Base-by-base conservation (phyloP, 352 stramenopile genomes). In the Globisporangium cystogenes region DNA sequence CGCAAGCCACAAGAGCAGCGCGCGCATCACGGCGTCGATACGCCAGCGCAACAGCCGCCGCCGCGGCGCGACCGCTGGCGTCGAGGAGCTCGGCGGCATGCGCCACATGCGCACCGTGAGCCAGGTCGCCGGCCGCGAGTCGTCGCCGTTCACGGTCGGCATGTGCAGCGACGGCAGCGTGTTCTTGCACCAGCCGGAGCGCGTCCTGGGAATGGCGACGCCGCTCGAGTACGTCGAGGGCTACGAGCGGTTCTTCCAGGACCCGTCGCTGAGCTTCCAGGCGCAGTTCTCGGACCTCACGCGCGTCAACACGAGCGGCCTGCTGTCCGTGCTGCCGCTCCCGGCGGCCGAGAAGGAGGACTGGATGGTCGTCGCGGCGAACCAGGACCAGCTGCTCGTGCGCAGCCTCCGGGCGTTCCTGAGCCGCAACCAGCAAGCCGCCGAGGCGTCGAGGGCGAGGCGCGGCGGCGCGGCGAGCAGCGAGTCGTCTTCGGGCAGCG, bases 81-180 rank as follows among this genome's bases (percentile, higher is more conserved):
- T 57, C 1, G 73, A 88, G 39, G 73, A 86, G 43, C 53, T 66
- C 4, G 78, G 53, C 45, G 68, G 50, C 24, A 69, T 69, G 54
- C 71, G 81, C 1, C 69, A 90, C 43, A 90, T 93, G 78, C 75
- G 83, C 3, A 89, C 72, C 14, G 71, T 93, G 4, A 86, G 65
- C 51, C 72, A 89, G 42, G 63, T 93, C 1, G 74, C 80, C 14
- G 76, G 83, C 3, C 67, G 77, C n/a, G 67, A 84, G 39, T 47
- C 55, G 4, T 70, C 76, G 0, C 76, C 77, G 0, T 90, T 91
- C 51, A 87, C 78, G 12, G 67, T 93, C 12, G 83, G 83, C 20
- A 89, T 89, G 73, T 93, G 83, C 62, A 90, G 74, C 3, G 83
- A 93, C 43, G 83, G 83, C 15, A 91, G 80, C 21, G 83, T 93